Evolutionary conservation across 1,139 yeast genomes (phyloP), one percentile per base, ranked within the genome.

Genomic region (Pichia sp.): DNA sequence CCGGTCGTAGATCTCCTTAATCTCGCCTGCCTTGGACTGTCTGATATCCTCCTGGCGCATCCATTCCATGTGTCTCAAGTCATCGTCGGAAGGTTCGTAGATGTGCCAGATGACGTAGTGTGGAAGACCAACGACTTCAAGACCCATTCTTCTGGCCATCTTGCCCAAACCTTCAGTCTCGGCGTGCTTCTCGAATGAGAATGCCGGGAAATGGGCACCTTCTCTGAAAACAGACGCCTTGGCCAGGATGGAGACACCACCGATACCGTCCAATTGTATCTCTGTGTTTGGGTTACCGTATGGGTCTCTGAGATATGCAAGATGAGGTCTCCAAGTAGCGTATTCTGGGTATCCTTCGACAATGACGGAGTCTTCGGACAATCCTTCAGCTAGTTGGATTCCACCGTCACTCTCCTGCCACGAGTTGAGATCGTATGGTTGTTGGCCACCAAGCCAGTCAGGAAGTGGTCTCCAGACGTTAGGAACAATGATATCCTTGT

Each of bases 81-180:
- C 97, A 62, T 91, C 97, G 62, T 85, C 95, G 66, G 96, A 86
- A 38, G 95, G 91, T 62, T 87, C 96, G 67, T 84, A 84, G 47
- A 84, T 83, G 65, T 84, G 91, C 96, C 96, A 88, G 38, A 89
- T 76, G 1, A 91, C 87, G 63, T 89, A 89, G 68, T 89, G 94
- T 32, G 96, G 96, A 57, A 88, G 73, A 0, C 96, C 96, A 44
- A 89, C 88, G 30, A 89, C 96, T 50, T 71, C 71, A 63, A 79
- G 85, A 4, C 94, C 94, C 85, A 88, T 85, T 47, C 75, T 72
- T 58, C 77, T 85, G 34, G 91, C 84, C 89, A 89, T 77, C 61
- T 87, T 88, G 42, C 96, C 96, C 67, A 88, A 88, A 0, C 94
- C 96, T 65, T 89, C 94, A 3, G 96, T 89, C 63, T 88, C 96